Evolutionary conservation across 345 rosid species (phyloP).

Genomic region (Hibiscus tridactylites): DNA sequence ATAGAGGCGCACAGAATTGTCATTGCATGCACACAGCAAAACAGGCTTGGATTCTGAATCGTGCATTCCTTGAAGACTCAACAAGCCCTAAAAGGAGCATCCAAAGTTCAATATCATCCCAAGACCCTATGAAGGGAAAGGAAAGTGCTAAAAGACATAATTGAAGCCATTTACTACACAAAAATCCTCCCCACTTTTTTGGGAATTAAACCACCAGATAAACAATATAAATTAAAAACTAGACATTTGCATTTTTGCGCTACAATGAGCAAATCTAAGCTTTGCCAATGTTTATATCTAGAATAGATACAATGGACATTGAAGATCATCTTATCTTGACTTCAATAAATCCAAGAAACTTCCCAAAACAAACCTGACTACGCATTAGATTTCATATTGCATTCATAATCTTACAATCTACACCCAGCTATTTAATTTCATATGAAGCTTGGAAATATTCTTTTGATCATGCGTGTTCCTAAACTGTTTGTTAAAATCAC

Average conservation of each 20-base stretch:
- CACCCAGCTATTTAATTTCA: neutral
- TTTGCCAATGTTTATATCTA: neutral
- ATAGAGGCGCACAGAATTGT: constrained; percentile 53
- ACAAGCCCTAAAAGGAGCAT: constrained; percentile 48
- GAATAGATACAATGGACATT: neutral
- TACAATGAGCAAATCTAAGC: neutral
- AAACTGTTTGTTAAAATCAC: neutral
- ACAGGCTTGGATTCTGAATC: constrained; percentile 80
- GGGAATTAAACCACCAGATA: neutral
- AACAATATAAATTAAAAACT: neutral
- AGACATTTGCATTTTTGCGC: neutral
- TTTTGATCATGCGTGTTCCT: neutral
- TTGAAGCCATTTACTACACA: neutral
- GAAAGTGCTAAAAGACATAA: constrained; percentile 5
- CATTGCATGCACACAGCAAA: constrained; percentile 74
- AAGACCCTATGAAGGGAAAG: neutral
- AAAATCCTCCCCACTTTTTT: neutral
- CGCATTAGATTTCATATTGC: neutral
- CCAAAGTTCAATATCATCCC: constrained; percentile 1
- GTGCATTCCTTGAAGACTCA: constrained; percentile 71
- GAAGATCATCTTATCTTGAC: neutral
- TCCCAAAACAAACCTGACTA: neutral
- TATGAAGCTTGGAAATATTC: neutral
- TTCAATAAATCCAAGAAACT: neutral
- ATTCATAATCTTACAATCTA: neutral